phyloP scores from a whole-genome alignment of 306 rosid genomes.

The Castanea sativa region DNA sequence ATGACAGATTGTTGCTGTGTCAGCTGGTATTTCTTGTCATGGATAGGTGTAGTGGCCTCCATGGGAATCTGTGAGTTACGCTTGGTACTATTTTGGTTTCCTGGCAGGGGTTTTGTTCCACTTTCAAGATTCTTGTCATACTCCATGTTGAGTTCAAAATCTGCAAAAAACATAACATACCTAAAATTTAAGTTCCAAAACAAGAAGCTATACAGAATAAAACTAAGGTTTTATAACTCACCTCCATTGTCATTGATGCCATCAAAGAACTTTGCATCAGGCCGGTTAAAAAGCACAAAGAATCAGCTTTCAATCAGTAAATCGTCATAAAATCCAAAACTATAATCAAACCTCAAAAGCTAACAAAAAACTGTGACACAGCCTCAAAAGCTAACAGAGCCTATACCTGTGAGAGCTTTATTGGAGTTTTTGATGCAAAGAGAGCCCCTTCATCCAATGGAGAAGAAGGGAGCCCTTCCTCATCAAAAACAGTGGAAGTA shows the following conservation, averaged over 20 bases:
- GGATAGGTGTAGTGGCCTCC: constrained; percentile 20
- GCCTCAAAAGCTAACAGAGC: neutral
- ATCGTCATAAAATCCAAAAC: constrained; percentile 2
- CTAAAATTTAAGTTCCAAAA: constrained; percentile 14
- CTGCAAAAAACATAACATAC: constrained; percentile 39
- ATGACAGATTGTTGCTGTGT: constrained; percentile 31
- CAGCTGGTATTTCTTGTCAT: constrained; percentile 16
- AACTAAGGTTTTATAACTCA: constrained; percentile 18
- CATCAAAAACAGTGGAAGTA: constrained; percentile 24
- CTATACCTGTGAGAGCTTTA: constrained; percentile 44
- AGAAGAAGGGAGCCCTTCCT: constrained; percentile 50
- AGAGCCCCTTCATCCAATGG: constrained; percentile 48
- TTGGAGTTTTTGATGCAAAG: constrained; percentile 31
- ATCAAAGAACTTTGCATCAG: constrained; percentile 52
- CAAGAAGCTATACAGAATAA: constrained; percentile 8
- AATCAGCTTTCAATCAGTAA: constrained; percentile 19
- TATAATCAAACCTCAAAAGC: neutral
- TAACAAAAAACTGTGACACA: neutral
- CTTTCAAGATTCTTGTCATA: constrained; percentile 18
- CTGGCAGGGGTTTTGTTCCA: constrained; percentile 21
- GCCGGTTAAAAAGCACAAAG: neutral
- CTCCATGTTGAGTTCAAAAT: constrained; percentile 36
- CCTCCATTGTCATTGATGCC: constrained; percentile 69
- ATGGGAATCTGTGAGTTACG: constrained; percentile 8
- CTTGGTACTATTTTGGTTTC: constrained; percentile 25